Evolutionary conservation across 805 yeast genomes (phyloP).

Genomic region (Ogataea sp.): DNA sequence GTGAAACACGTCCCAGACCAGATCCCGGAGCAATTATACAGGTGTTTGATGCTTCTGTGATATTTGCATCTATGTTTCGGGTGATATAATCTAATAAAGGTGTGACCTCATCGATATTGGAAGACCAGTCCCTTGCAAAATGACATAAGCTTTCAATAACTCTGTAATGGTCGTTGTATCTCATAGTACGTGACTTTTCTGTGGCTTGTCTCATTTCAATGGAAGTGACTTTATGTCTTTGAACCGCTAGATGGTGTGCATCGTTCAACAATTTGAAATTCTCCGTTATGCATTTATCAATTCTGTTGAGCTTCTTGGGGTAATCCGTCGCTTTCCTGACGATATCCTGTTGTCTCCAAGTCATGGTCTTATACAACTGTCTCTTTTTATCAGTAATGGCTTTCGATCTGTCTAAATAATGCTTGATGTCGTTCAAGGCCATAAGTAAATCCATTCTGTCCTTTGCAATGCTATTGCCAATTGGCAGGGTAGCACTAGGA

Average conservation of each 20-base stretch:
- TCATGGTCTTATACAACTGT: conserved; percentile 35
- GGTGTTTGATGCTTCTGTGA: conserved; percentile 28
- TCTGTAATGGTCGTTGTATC: conserved; percentile 26
- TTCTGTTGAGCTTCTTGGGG: conserved; percentile 37
- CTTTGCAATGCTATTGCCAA: conserved; percentile 12
- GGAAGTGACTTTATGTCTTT: conserved; percentile 27
- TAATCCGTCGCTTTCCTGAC: conserved; percentile 44
- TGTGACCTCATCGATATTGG: conserved; percentile 37
- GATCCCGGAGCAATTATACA: conserved; percentile 77
- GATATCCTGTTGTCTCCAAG: conserved; percentile 48
- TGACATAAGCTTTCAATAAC: conserved; percentile 72
- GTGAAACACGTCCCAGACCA: conserved; percentile 75
- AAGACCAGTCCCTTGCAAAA: conserved; percentile 71
- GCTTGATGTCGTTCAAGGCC: conserved; percentile 40
- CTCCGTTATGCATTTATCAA: conserved; percentile 37
- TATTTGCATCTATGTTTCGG: conserved; percentile 27
- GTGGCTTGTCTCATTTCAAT: conserved; percentile 35
- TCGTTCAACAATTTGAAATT: conserved; percentile 42
- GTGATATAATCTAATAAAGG: conserved; percentile 49
- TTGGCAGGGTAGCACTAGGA: conserved; percentile 7
- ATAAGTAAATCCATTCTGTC: conserved; percentile 21
- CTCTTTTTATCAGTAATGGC: conserved; percentile 38
- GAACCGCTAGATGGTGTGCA: conserved; percentile 32
- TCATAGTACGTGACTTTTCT: conserved; percentile 7
- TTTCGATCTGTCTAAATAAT: conserved; percentile 31